These are phyloP conservation scores for Pseudoneurospora amorphoporcata DNA, from an alignment of 495 filamentous ascomycete genomes.

Conservation along the genomic window DNA sequence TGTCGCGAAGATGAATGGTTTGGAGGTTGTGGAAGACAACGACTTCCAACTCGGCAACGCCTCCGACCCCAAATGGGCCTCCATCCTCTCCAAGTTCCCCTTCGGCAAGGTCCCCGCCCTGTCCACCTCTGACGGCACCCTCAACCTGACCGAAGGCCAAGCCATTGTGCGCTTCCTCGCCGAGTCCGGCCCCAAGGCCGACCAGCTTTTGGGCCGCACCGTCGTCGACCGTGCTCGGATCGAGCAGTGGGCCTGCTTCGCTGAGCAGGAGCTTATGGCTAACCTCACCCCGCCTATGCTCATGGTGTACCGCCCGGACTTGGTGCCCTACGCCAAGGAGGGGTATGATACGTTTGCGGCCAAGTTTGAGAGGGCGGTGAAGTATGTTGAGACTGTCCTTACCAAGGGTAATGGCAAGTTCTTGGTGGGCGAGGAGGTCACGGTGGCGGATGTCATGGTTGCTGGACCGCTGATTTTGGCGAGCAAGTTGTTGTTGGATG, in stretches of 20 bases:
- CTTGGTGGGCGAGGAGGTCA: constrained; percentile 39
- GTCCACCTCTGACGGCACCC: constrained; percentile 39
- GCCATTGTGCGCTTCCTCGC: constrained; percentile 49
- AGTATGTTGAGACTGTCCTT: constrained; percentile 33
- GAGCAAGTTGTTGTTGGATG: constrained; percentile 36
- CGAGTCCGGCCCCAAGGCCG: constrained; percentile 38
- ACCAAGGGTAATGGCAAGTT: constrained; percentile 29
- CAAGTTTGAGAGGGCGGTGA: constrained; percentile 26
- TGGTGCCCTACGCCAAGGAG: constrained; percentile 30
- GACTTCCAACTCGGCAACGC: constrained; percentile 36
- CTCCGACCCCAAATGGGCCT: constrained; percentile 18
- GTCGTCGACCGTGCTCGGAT: constrained; percentile 37
- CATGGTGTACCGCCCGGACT: constrained; percentile 13
- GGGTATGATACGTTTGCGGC: constrained; percentile 19
- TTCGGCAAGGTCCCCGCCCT: constrained; percentile 51
- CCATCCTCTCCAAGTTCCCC: constrained; percentile 51
- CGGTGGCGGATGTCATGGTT: constrained; percentile 45
- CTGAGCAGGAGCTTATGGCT: constrained; percentile 34
- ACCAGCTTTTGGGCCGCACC: constrained; percentile 41
- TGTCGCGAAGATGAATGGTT: constrained; percentile 42
- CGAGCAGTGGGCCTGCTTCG: constrained; percentile 40
- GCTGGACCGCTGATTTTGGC: constrained; percentile 29
- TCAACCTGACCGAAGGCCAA: constrained; percentile 39
- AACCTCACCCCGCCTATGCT: constrained; percentile 18
- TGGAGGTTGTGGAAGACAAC: constrained; percentile 30